Evolutionary conservation across 2,329 filamentous ascomycete genomes (phyloP).

Genomic region (Penicillium thymicola): DNA sequence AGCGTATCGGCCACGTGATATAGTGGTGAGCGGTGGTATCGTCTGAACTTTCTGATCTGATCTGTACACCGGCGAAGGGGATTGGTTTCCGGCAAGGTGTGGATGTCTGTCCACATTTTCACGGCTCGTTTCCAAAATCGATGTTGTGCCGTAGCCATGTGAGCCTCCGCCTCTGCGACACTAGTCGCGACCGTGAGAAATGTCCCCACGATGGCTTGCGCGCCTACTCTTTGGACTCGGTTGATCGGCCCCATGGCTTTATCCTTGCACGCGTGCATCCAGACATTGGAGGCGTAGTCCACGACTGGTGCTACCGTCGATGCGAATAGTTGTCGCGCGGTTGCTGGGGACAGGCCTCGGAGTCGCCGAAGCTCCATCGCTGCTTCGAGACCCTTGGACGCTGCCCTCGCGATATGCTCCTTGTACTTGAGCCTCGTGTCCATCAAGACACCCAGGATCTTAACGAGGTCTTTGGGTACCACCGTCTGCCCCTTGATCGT

Average conservation of each 20-base stretch:
- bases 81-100: slow-evolving; percentile 10
- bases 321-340: slow-evolving; percentile 15
- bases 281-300: slow-evolving; percentile 25
- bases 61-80: slow-evolving; percentile 6
- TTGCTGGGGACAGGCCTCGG: slow-evolving; percentile 8
- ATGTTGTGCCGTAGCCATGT: slow-evolving; percentile 9
- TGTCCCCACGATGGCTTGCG: slow-evolving; percentile 20
- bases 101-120: slow-evolving; percentile 15
- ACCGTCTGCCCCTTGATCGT: background rate
- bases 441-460: slow-evolving; percentile 8
- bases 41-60: slow-evolving; percentile 2
- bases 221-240: slow-evolving; percentile 21
- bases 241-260: slow-evolving; percentile 14
- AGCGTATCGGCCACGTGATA: background rate
- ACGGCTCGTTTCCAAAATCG: slow-evolving; percentile 15
- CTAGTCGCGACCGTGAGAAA: slow-evolving; percentile 21
- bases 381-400: slow-evolving; percentile 22
- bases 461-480: background rate
- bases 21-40: no score
- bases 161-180: slow-evolving; percentile 21
- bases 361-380: slow-evolving; percentile 12
- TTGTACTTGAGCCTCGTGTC: slow-evolving; percentile 25
- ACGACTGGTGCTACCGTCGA: slow-evolving; percentile 23
- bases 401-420: slow-evolving; percentile 21
- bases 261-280: slow-evolving; percentile 18